Evolutionary conservation across 352 stramenopile genomes (phyloP).

Genomic region (Phytophthora uliginosa): DNA sequence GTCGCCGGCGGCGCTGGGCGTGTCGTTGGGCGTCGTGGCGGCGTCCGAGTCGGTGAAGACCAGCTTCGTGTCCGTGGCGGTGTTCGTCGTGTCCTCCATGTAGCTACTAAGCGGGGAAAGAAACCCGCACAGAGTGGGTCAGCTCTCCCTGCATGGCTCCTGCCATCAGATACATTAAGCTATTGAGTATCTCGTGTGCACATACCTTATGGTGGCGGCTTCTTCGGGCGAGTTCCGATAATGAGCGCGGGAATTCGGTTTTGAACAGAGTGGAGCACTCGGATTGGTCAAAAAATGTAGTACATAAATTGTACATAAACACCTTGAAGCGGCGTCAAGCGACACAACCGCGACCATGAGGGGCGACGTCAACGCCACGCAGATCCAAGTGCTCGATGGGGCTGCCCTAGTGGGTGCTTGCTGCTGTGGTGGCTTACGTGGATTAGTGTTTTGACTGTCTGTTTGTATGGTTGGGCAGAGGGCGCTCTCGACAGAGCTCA

Average conservation of each 20-base stretch:
- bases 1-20: constrained; percentile 13
- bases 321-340: constrained; percentile 24
- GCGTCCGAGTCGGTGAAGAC: constrained; percentile 41
- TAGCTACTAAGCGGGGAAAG: constrained; percentile 3
- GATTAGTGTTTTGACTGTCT: background rate
- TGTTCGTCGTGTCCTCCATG: constrained; percentile 48
- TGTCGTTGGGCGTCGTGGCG: constrained; percentile 28
- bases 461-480: constrained; percentile 22
- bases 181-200: background rate
- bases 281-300: constrained; percentile 27
- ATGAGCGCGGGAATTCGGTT: constrained; percentile 34
- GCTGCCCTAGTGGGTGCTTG: constrained; percentile 42
- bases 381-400: constrained; percentile 53
- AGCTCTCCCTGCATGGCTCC: background rate
- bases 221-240: constrained; percentile 18
- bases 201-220: constrained; percentile 23
- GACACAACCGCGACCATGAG: constrained; percentile 27
- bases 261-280: constrained; percentile 11
- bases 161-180: background rate
- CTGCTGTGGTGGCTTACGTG: background rate
- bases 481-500: constrained; percentile 65
- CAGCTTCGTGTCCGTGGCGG: constrained; percentile 33
- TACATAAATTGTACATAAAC: constrained; percentile 15
- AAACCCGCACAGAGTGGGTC: background rate
- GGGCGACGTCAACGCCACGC: constrained; percentile 25